These are phyloP conservation scores for Solanum rostratum DNA, from an alignment of 257 asterid species.

Conservation along the genomic window DNA sequence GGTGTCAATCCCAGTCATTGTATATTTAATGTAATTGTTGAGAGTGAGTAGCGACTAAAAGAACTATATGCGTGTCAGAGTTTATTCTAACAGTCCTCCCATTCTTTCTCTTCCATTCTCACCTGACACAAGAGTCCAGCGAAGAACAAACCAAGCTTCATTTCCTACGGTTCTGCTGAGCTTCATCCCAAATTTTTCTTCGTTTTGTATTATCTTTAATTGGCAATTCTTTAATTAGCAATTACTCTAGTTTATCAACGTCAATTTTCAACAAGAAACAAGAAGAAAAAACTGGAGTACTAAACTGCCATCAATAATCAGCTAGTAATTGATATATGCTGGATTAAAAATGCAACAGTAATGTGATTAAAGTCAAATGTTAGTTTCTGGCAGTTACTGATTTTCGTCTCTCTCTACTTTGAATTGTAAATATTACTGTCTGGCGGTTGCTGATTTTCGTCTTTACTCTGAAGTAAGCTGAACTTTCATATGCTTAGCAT, in stretches of 20 bases:
- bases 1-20: neutral
- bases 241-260: neutral
- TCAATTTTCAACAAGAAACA: neutral
- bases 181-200: neutral
- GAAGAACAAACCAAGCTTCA: neutral
- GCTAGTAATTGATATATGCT: neutral
- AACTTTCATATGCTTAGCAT: neutral
- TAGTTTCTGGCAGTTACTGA: neutral
- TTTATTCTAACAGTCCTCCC: neutral
- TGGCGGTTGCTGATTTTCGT: neutral
- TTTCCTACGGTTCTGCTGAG: neutral
- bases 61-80: neutral
- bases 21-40: neutral
- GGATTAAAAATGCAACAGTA: neutral
- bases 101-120: neutral
- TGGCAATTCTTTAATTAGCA: neutral
- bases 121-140: neutral
- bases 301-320: neutral
- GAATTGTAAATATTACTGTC: too few species aligned
- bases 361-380: neutral
- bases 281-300: neutral
- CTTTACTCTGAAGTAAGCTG: neutral
- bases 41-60: neutral
- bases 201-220: neutral
- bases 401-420: too few species aligned